Base-by-base conservation (phyloP, 352 stramenopile genomes). In the Phytophthora tubulina region DNA sequence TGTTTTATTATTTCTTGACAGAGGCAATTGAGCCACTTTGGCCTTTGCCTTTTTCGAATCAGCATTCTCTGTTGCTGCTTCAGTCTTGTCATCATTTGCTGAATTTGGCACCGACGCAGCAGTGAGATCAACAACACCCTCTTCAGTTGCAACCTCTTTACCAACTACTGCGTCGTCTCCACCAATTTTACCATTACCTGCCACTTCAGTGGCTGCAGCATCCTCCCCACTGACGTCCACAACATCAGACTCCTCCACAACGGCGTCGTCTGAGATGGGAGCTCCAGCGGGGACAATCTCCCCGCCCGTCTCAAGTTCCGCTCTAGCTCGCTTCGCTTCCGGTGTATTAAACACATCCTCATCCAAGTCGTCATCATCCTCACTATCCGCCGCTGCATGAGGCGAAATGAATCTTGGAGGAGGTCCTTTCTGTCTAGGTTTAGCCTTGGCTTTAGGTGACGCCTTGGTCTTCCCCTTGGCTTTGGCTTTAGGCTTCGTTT, bases 301-400 rank as follows among this genome's bases (percentile, higher is more conserved):
- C 35, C 53, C 68, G 1, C 58, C 65, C 6, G 59, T 57, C 49
- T 74, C 67, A 6, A 75, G 38, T 35, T 79, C 63, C 14, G 53
- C 72, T 58, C 72, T 65, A n/a, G 67, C 67, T 61, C 50, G 70
- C 39, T 71, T 79, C 1, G 63, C 59, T 52, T 76, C 67, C 6
- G 72, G 66, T 1, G 71, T 81, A 42, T 74, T 73, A 11, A 79
- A 79, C 46, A 71, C 67, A 1, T 80, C 72, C 0, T 80, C 67
- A 48, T 78, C 62, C 13, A 67, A n/a, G 9, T 66, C 54, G 11
- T 68, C 70, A 3, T 72, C 71, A 2, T 79, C 70, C 9, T 81
- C 73, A 14, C 74, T 60, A 6, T 63, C 56, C 3, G 27, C 67
- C 17, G 75, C 42, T 10, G 69, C 76, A 67, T 87, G 77, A 2